Conservation (phyloP, 768 basidiomycete species). For the Lactifluus hygrophoroides region DNA sequence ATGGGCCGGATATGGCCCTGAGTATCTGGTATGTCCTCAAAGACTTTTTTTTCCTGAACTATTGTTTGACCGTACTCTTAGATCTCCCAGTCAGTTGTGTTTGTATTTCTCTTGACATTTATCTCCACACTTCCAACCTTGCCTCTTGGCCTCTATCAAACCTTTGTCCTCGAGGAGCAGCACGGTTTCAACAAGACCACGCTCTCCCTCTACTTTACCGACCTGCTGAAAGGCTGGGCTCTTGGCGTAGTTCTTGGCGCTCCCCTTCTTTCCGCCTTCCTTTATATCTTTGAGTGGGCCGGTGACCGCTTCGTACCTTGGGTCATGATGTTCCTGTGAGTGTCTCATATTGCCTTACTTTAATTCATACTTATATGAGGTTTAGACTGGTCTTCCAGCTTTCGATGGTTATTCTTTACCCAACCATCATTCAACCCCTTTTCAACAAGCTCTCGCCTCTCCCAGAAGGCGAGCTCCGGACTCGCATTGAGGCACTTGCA, state of each 20-base stretch:
- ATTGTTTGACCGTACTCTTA: conserved; percentile 25
- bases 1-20: conserved; percentile 51
- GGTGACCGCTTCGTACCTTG: conserved; percentile 89
- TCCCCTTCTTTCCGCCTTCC: conserved; percentile 81
- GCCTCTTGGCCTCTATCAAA: conserved; percentile 75
- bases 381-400: conserved; percentile 74
- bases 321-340: conserved; percentile 88
- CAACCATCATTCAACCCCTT: conserved; percentile 84
- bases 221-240: conserved; percentile 73
- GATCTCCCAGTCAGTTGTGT: conserved; percentile 81
- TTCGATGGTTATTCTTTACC: conserved; percentile 74
- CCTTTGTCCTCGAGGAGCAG: conserved; percentile 90
- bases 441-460: conserved; percentile 97
- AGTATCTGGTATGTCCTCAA: conserved; percentile 55
- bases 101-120: conserved; percentile 58
- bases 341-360: conserved; percentile 10
- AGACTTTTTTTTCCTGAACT: neutral
- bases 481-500: conserved; percentile 70
- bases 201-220: conserved; percentile 59
- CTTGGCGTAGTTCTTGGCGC: conserved; percentile 65
- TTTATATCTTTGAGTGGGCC: conserved; percentile 88
- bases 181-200: conserved; percentile 98
- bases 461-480: conserved; percentile 63
- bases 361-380: conserved; percentile 1
- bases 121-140: conserved; percentile 59